phyloP scores from a whole-genome alignment of 768 basidiomycete genomes.

The Panaeolus cyanescens region DNA sequence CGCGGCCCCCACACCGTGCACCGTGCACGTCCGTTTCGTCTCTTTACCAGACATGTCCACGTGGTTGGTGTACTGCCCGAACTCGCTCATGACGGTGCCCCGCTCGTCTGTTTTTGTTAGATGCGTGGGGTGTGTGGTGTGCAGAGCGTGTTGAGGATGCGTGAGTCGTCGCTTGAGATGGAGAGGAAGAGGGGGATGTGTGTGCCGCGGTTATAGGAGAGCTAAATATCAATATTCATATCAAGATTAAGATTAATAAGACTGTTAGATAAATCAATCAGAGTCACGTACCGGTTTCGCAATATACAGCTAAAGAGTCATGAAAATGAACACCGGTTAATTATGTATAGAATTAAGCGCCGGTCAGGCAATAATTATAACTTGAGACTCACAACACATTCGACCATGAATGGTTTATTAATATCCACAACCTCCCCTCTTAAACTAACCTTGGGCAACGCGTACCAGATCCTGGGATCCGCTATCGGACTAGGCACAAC shows the following conservation, averaged over 20 bases:
- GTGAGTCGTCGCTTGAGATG: slow-evolving; percentile 15
- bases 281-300: slow-evolving; percentile 18
- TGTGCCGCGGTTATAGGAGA: slow-evolving; percentile 24
- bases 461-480: neutral
- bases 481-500: neutral
- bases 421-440: neutral
- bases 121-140: slow-evolving; percentile 11
- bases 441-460: neutral
- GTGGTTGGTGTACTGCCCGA: neutral
- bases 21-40: neutral
- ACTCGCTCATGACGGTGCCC: no score
- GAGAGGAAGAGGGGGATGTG: slow-evolving; percentile 24
- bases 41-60: neutral
- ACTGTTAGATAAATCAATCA: neutral
- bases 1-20: slow-evolving; percentile 3
- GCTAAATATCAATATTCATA: no score
- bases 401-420: neutral
- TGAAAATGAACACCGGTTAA: neutral
- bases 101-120: neutral
- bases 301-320: slow-evolving; percentile 13
- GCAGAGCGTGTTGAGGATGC: slow-evolving; percentile 17
- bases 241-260: no score
- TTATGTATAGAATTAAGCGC: no score
- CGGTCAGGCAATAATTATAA: no score
- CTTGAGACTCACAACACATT: neutral